Evolutionary conservation across 2,329 filamentous ascomycete genomes (phyloP), one percentile per base, ranked within the genome.

Genomic region (Colletotrichum plurivorum): DNA sequence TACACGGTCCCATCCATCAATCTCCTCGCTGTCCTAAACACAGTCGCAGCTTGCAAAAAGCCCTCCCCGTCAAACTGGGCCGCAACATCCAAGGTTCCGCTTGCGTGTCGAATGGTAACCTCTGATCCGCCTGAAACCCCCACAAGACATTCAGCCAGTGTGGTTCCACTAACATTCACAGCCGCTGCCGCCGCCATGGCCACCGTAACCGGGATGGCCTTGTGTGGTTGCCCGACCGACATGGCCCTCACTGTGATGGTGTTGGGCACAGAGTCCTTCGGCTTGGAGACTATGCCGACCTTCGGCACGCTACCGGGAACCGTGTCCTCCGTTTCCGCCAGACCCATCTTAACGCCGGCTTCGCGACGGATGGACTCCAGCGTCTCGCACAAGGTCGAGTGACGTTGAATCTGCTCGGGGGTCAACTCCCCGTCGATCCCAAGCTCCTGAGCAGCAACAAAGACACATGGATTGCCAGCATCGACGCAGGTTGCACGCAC

Each of bases 381-480:
- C 3, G 81, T 82, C 0, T 74, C 57, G 8, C 86, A 78, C 1
- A 90, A 77, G 2, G 73, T 73, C 0, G 78, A 71, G 62, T 86
- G 77, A 2, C 81, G 79, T 18, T 88, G 84, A 51, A 92, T 83
- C 31, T 84, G 81, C 25, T 87, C 81, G 0, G 90, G 89, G 0
- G 85, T 81, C 43, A 91, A 81, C 12, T 82, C 81, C 3, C 84
- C 83, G 20, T 84, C 77, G 2, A 88, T 78, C 5, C 79, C 84
- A 1, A 92, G 74, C 67, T 89, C 85, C 2, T 79, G 74, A 0
- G 89, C 88, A 8, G 80, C 79, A 1, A 93, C 80, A 73, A 93
- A 93, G 15, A 90, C 83, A 53, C 87, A 88, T 0, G 90, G 91
- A 72, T 92, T 92, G 1, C 86, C 86, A 1, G 88, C 88, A 70